Base-by-base conservation (phyloP, 2,329 filamentous ascomycete genomes). In the Dothiorella sarmentorum region DNA sequence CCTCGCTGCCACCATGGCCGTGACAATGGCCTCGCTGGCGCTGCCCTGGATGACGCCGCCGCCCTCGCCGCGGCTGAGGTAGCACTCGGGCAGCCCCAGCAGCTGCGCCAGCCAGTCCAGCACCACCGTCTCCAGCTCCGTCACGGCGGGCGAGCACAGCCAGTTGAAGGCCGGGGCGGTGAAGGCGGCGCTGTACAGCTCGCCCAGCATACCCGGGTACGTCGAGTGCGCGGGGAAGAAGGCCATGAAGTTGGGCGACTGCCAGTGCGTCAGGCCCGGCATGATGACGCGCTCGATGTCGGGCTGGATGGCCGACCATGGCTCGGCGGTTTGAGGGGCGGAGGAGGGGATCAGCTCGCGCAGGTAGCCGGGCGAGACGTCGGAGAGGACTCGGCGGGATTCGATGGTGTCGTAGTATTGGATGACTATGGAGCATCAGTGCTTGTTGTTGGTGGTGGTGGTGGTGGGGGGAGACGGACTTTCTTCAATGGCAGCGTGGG, bases 41-140 rank as follows among this genome's bases (percentile, higher is more conserved):
- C 87, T 91, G 20, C 93, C 91, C 71, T 97, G 92, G 62, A 97
- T 94, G n/a, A 97, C 91, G 29, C 93, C 93, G 18, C 93, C 93
- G 37, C 91, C 91, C 60, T 85, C 81, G 0, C 85, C 87, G 0
- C 85, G 85, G 47, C 88, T 93, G 18, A 88, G 77, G 69, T 87
- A 97, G 64, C 83, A 87, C 10, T 82, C 75, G 0, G 93, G 91
- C 22, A 97, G 78, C 1, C 77, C 84, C 11, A 97, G 74, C 7
- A 91, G 81, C 71, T 88, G 84, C 15, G 88, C 90, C 3, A 97
- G 77, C 92, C 93, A 97, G 74, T 97, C 93, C 71, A 97, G 82
- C 42, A 96, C 88, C 22, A 97, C 82, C 0, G 92, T 96, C 79
- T 97, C 93, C 47, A 97, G 82, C 76, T 97, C 93, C 0, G 93